A percentile compares a stretch with the other conserved stretches of the same genome.
These are phyloP conservation scores for Fraxinus baroniana DNA, from an alignment of 305 asterid genomes.

Conservation along the genomic window DNA sequence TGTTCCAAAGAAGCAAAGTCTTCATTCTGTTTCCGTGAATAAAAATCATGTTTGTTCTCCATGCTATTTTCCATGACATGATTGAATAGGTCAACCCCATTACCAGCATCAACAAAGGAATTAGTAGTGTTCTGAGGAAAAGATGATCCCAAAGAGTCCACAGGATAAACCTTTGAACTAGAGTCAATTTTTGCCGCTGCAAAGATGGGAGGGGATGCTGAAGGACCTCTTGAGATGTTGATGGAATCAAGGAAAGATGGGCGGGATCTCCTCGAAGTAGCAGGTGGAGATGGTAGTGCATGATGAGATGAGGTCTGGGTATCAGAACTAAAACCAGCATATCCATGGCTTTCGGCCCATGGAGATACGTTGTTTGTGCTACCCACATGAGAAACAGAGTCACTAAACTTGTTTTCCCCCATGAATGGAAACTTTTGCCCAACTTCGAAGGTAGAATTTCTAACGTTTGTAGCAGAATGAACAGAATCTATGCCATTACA, in stretches of 20 bases:
- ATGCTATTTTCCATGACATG: slow-evolving; percentile 35
- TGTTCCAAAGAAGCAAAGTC: slow-evolving; percentile 95
- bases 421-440: slow-evolving; percentile 44
- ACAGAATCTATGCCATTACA: slow-evolving; percentile 43
- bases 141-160: slow-evolving; percentile 60
- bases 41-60: slow-evolving; percentile 37
- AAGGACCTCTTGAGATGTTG: slow-evolving; percentile 58
- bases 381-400: slow-evolving; percentile 35
- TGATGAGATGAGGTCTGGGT: slow-evolving; percentile 37
- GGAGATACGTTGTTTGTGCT: slow-evolving; percentile 41
- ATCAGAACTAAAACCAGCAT: slow-evolving; percentile 49
- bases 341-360: slow-evolving; percentile 44
- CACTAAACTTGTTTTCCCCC: slow-evolving; percentile 45
- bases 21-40: slow-evolving; percentile 76
- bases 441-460: slow-evolving; percentile 36
- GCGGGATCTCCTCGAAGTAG: slow-evolving; percentile 74
- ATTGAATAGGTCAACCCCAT: slow-evolving; percentile 51
- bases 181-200: slow-evolving; percentile 47
- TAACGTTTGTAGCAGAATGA: slow-evolving; percentile 35
- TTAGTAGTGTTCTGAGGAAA: slow-evolving; percentile 35
- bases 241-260: slow-evolving; percentile 96
- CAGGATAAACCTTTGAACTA: slow-evolving; percentile 53
- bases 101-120: slow-evolving; percentile 45
- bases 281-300: slow-evolving; percentile 49
- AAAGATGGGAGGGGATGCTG: slow-evolving; percentile 41